Evolutionary conservation across 2,329 filamentous ascomycete genomes (phyloP), one percentile per base, ranked within the genome.

Genomic region (Colletotrichum spaethianum): DNA sequence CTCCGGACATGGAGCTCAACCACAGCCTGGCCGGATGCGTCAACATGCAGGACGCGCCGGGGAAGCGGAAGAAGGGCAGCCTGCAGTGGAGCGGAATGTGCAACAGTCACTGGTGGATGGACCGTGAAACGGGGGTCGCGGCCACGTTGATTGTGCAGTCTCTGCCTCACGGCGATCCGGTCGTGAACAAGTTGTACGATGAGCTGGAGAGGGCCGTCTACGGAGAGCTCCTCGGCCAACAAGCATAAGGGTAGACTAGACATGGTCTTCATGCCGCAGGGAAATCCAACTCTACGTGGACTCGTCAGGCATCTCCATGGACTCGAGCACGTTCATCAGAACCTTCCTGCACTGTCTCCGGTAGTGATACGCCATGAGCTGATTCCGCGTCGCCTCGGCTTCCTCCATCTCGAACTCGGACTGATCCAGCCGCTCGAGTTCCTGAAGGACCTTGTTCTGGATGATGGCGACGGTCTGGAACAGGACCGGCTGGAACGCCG

Each of bases 331-430:
- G 53, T 80, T 83, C 72, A 83, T 80, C 63, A 90, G 73, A 1
- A 90, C 87, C 28, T 78, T 82, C 63, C 83, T 81, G 74, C 86
- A 89, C 74, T 87, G 82, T 36, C 77, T 76, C 31, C 88, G 80
- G 75, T 90, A 90, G n/a, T 82, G 78, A 23, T 85, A 57, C 18
- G 86, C 88, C 52, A 90, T 76, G 55, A 77, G 75, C 79, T 89
- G 87, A 63, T 87, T 87, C 12, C 73, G 74, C 52, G 84, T 87
- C 53, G 83, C 81, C 0, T 82, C 83, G 2, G 80, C 82, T 2
- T 84, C 84, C 3, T 82, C 81, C 8, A 82, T 78, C 66, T 85
- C 82, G 4, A 84, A 78, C 38, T 88, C 87, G 3, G 85, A 83
- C 73, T 86, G 84, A 36, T 84, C 81, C 18, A 91, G 77, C 60